Base-by-base conservation (phyloP, 352 stramenopile species). In the Pythium aquatile region DNA sequence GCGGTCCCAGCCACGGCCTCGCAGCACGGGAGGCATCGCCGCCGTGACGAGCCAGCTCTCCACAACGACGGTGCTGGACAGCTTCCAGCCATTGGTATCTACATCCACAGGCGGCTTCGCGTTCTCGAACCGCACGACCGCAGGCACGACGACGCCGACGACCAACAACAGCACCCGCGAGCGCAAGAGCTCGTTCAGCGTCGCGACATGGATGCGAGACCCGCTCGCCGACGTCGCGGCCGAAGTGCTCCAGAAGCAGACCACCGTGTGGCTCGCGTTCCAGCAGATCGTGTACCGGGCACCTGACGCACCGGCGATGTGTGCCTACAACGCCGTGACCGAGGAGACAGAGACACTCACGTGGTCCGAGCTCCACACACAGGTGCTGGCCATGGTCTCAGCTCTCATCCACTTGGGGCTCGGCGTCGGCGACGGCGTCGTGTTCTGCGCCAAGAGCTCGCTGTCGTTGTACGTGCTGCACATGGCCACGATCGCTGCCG, bases 381-480 rank as follows among this genome's bases (percentile, higher is more conserved):
- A 44, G 20, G 72, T 71, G 32, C 55, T 71, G 30, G 53, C 42
- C 6, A 67, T 85, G 28, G 75, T 80, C 44, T 76, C 78, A 14
- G 74, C 75, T 33, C 64, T 94, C 11, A 32, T 80, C 42, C 77
- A 83, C 35, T 52, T 90, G 10, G 79, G 81, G 1, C 88, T 94
- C 46, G 55, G 58, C 29, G 20, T 69, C 0, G 83, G 85, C 26
- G 81, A 94, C 55, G 85, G 81, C 17, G 78, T 84, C 0, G 78
- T 92, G 4, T 61, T 90, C 54, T 75, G 68, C 62, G 75, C 74
- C 3, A 73, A 70, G 48, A 73, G 62, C 33, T 81, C 76, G 54
- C 72, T 78, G 2, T 48, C 78, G 17, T 54, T 92, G 26, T 81
- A 85, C 48, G 67, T 83, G 0, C 49, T 94, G 24, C 84, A 92